Percentiles rank a stretch among this genome's conserved stretches.
These are phyloP conservation scores for Chaetomium strumarium DNA, from an alignment of 2,329 filamentous ascomycete species.

Conservation along the genomic window DNA sequence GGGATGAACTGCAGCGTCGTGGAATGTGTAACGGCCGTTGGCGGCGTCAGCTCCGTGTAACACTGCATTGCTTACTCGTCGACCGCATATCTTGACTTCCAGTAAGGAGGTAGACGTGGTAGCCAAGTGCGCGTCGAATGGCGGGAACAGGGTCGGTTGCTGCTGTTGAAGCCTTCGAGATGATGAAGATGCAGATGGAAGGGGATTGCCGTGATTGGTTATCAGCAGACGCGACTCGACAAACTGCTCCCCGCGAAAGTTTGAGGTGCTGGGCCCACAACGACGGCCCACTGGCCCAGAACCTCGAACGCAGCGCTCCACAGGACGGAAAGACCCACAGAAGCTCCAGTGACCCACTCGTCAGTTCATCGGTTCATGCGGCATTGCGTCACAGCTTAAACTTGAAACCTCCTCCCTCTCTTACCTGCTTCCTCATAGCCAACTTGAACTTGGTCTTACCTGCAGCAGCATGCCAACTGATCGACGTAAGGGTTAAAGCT, in stretches of 20 bases:
- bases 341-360: conserved; percentile 1
- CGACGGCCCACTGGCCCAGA: background rate
- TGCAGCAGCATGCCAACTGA: background rate
- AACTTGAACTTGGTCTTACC: background rate
- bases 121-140: no score
- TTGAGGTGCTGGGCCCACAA: background rate
- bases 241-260: background rate
- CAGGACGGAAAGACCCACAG: conserved; percentile 3
- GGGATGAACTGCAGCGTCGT: conserved; percentile 72
- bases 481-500: conserved; percentile 3
- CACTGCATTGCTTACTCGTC: conserved; percentile 67
- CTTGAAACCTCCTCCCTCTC: background rate
- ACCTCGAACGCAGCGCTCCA: background rate
- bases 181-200: background rate
- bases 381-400: conserved; percentile 23
- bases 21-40: conserved; percentile 88
- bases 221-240: background rate
- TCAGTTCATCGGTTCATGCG: conserved; percentile 4
- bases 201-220: no score
- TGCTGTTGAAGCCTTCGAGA: background rate
- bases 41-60: conserved; percentile 92
- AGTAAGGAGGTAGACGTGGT: background rate
- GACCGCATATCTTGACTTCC: conserved; percentile 24
- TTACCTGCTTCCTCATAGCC: background rate
- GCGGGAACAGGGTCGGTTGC: background rate